Evolutionary conservation across 1,284 basidiomycete genomes (phyloP).

Genomic region (Mycosarcoma mackinlayi): DNA sequence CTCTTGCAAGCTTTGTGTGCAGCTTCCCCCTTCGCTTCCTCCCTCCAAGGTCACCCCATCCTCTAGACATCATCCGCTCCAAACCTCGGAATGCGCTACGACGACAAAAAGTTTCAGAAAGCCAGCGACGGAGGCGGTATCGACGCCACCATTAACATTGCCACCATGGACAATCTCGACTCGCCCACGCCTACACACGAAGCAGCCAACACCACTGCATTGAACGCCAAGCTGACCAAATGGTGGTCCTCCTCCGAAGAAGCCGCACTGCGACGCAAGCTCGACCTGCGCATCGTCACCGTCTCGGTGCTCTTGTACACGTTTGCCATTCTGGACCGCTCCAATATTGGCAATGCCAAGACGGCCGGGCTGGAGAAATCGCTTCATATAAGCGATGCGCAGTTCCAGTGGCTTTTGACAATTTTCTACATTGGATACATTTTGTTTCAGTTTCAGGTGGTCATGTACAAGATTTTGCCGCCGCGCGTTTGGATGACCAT

Average conservation of each 20-base stretch:
- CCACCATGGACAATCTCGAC: neutral
- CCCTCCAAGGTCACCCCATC: neutral
- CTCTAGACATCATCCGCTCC: neutral
- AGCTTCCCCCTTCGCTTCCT: neutral
- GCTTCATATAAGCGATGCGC: conserved; percentile 43
- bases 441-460: conserved; percentile 54
- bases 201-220: conserved; percentile 7
- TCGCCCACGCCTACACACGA: neutral
- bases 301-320: conserved; percentile 41
- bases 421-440: conserved; percentile 61
- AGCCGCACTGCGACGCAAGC: conserved; percentile 35
- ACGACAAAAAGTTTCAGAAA: too few species aligned
- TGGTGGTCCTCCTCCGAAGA: conserved; percentile 62
- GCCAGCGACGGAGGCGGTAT: too few species aligned
- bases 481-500: conserved; percentile 52
- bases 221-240: conserved; percentile 24
- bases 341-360: conserved; percentile 59
- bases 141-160: neutral
- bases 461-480: conserved; percentile 58
- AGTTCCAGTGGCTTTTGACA: conserved; percentile 63
- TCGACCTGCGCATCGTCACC: conserved; percentile 47
- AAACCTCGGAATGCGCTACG: conserved; percentile 10
- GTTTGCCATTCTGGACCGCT: conserved; percentile 42
- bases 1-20: too few species aligned
- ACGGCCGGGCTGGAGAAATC: conserved; percentile 52